Evolutionary conservation across 2,329 filamentous ascomycete species (phyloP), one percentile per base, ranked within the genome.

Genomic region (Talaromyces sp.): DNA sequence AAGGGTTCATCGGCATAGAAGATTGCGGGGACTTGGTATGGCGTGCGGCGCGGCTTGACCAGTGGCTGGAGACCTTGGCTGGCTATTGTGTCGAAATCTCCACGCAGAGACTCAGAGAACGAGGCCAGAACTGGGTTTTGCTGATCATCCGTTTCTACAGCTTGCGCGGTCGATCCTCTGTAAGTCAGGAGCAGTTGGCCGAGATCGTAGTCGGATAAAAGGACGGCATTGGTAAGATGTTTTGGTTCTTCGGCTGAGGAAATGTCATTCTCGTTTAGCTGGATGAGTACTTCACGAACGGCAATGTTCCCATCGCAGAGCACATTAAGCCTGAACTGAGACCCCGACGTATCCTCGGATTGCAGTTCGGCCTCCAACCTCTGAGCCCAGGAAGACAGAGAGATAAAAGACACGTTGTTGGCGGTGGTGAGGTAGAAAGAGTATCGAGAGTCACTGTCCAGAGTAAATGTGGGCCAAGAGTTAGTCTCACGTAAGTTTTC

Each of bases 371-470:
- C 79, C 72, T 88, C 85, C 1, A 89, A 75, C 51, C 81, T 80
- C 36, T 81, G 77, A 29, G 84, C 80, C 86, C 87, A 89, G 0
- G 83, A 79, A 53, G 81, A 78, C 59, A 89, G 74, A 2, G 84
- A 86, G 38, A 89, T 72, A 67, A 79, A 85, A 66, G 79, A 82
- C 4, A 89, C 81, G 27, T 83, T 85, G 7, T 75, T 80, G 17
- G 80, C 75, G 27, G 84, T 83, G 1, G 86, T 87, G 34, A 87
- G 80, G 69, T 87, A 88, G 67, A 89, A 82, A 17, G 81, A 82
- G 70, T 89, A 87, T 36, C 83, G 81, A 54, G 85, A 85, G 40
- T 79, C 78, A 2, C 83, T 75, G 69, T 88, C 86, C 19, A 77
- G 72, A 0, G 85, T 87, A 70, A 89, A 86, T 3, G 81, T 82